phyloP scores from a whole-genome alignment of 306 rosid species.

The Calophaca sinica region DNA sequence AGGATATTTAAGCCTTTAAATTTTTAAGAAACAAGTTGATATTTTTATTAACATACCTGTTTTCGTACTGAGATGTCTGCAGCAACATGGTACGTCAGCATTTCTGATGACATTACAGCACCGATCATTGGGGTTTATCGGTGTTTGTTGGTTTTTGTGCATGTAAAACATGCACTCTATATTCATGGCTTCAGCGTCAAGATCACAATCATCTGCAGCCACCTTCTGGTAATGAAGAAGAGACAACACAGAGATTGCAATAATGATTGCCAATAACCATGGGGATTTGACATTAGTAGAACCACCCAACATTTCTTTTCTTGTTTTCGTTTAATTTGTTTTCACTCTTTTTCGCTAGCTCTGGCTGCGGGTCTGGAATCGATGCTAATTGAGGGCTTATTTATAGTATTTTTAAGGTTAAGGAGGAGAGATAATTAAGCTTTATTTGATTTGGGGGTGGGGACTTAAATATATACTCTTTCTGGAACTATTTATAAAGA shows the following conservation, averaged over 20 bases:
- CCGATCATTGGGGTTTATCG: constrained; percentile 26
- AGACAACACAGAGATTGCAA: background rate
- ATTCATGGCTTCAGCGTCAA: constrained; percentile 13
- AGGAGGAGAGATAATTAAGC: background rate
- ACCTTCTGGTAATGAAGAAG: background rate
- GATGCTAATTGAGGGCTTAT: background rate
- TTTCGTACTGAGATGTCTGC: constrained; percentile 27
- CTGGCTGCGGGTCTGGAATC: background rate
- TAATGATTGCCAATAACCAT: background rate
- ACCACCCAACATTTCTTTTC: constrained; percentile 16
- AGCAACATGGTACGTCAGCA: constrained; percentile 40
- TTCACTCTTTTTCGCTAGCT: too few relatives aligned
- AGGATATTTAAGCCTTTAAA: too few relatives aligned
- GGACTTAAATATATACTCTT: too few relatives aligned
- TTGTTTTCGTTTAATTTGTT: background rate
- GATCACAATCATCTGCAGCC: constrained; percentile 37
- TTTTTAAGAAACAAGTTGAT: too few relatives aligned
- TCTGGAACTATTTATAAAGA: too few relatives aligned
- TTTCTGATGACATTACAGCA: constrained; percentile 30
- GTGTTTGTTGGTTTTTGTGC: background rate
- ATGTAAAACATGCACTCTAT: constrained; percentile 48
- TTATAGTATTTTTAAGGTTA: background rate
- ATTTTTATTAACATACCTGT: too few relatives aligned
- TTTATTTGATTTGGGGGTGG: too few relatives aligned
- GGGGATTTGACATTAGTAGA: background rate